A percentile compares a stretch with the other conserved stretches of the same genome.
These are phyloP conservation scores for Heliamphora pulchella DNA, from an alignment of 179 eudicot genomes.

Conservation along the genomic window DNA sequence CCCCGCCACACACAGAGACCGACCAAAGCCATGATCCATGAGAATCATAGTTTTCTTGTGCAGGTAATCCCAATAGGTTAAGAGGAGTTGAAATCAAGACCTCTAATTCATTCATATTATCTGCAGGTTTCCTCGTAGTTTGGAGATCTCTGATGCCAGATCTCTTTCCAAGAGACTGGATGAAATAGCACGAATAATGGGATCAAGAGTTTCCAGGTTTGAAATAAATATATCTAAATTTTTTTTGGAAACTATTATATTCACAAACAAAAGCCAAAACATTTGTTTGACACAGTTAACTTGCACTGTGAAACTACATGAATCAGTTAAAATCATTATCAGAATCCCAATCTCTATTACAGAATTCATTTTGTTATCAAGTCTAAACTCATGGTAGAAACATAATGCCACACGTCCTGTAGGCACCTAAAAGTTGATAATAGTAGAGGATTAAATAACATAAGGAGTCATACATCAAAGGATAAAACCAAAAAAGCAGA, in stretches of 20 bases:
- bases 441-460: not conserved
- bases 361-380: not conserved
- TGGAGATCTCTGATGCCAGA: not conserved
- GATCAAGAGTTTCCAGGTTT: not conserved
- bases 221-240: not conserved
- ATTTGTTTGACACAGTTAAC: slow-evolving; percentile 3
- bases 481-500: not conserved
- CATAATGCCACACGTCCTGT: not conserved
- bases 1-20: no score
- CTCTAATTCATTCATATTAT: not conserved
- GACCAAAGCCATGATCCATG: no score
- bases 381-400: not conserved
- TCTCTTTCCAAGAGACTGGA: not conserved
- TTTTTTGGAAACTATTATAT: not conserved
- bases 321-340: not conserved
- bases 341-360: not conserved
- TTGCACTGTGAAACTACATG: not conserved
- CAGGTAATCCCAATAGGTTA: no score
- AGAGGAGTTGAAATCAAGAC: no score
- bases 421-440: not conserved
- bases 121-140: not conserved
- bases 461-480: not conserved
- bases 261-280: not conserved
- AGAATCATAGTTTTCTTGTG: no score
- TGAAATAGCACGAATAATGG: not conserved